phyloP scores from a whole-genome alignment of 129 eudicot species.

The Pittosporum tobira region DNA sequence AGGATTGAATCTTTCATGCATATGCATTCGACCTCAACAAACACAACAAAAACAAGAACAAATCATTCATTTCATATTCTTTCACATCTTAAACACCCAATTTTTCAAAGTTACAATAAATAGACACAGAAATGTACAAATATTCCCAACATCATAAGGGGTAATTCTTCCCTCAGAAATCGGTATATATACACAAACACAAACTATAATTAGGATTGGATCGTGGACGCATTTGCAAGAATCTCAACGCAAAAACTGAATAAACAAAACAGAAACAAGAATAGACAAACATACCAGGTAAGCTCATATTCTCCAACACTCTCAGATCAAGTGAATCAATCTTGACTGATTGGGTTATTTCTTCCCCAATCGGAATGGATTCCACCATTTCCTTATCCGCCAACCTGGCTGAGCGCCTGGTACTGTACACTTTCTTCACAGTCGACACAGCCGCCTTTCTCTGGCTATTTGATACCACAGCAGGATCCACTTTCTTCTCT shows the following conservation, averaged over 20 bases:
- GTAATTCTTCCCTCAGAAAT: no score
- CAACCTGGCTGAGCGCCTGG: constrained; percentile 51
- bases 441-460: constrained; percentile 11
- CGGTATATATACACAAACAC: no score
- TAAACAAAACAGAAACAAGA: background rate
- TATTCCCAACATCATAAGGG: no score
- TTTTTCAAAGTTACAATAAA: no score
- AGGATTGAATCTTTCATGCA: background rate
- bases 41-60: no score
- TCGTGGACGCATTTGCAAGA: background rate
- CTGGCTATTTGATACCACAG: constrained; percentile 14
- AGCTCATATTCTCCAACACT: background rate
- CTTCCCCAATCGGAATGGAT: background rate
- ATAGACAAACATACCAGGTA: constrained; percentile 5
- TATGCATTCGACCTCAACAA: no score
- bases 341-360: constrained; percentile 12
- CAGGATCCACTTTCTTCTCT: constrained; percentile 14
- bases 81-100: no score
- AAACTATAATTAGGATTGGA: background rate
- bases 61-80: no score
- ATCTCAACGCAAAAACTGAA: background rate
- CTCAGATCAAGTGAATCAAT: constrained; percentile 14
- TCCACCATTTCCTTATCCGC: constrained; percentile 21
- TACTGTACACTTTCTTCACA: constrained; percentile 35
- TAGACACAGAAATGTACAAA: no score